Base-by-base conservation (phyloP, 164 flowering plant genomes). In the Magnolia kwangsiensis region DNA sequence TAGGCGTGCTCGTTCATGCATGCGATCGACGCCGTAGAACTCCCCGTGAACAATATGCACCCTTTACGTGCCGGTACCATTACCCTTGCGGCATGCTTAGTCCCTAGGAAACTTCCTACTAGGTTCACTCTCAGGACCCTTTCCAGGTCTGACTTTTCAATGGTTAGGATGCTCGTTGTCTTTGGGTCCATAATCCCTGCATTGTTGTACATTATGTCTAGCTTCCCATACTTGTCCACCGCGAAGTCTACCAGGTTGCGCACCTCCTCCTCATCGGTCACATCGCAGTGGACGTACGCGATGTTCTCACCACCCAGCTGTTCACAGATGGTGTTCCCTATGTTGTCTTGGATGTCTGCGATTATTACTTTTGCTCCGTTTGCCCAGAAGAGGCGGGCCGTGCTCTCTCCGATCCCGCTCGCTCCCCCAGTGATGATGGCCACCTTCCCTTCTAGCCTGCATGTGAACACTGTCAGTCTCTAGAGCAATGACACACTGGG, bases 361-460 rank as follows among this genome's bases (percentile, higher is more conserved):
- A 87, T 78, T 0, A 89, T 67, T 7, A 89, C 90, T 63, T 83
- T 87, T 37, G 92, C 92, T 1, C 92, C 90, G 8, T 88, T 77
- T 8, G 21, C 24, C 37, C 73, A 74, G 50, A 89, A 88, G 6
- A 86, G 79, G 21, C 76, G 80, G 1, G 84, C 90, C 0, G 90
- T 80, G 75, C 79, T 37, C 51, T 78, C 84, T 7, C 92, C 92
- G 8, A 89, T 85, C 8, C 90, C 89, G 20, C 88, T 84, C 6
- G 92, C 87, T 0, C 90, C 92, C 0, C 92, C 92, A 0, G 92
- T 88, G 23, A 89, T 85, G 0, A 89, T 21, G 1, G 92, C 90
- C 8, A 89, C 89, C 67, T 86, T 86, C 10, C 92, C 90, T 50
- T 82, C 82, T 31, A 87, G 72, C 80, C 90, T 89, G 24, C 45